These are phyloP conservation scores for Catharanthus roseus DNA, from an alignment of 257 asterid species.

Conservation along the genomic window DNA sequence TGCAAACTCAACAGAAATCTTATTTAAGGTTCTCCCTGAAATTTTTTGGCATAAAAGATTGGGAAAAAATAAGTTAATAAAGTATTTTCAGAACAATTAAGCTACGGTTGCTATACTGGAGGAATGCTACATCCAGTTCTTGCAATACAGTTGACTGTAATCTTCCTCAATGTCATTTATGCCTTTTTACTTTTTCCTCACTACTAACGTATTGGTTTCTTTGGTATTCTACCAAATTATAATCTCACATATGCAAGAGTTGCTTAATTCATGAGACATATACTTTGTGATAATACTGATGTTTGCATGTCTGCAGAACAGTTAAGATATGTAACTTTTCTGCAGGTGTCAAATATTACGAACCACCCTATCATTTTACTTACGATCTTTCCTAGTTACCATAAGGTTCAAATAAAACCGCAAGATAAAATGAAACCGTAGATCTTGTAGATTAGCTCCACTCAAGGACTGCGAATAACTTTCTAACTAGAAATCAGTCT, in stretches of 20 bases:
- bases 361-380: background rate
- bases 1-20: background rate
- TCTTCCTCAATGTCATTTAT: background rate
- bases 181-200: background rate
- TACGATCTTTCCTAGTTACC: background rate
- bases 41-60: background rate
- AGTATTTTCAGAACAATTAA: background rate
- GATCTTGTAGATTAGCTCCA: background rate
- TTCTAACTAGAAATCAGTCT: background rate
- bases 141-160: background rate
- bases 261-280: background rate
- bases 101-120: background rate
- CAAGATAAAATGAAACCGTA: background rate
- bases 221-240: background rate
- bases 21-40: background rate
- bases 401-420: background rate
- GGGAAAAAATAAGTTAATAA: background rate
- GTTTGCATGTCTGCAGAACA: background rate
- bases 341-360: background rate
- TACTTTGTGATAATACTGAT: background rate
- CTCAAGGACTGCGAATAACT: background rate
- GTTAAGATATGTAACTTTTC: background rate
- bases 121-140: background rate
- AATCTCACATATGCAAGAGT: background rate
- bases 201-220: background rate